phyloP scores from a whole-genome alignment of 2,329 filamentous ascomycete genomes.

The Beauveria varroae region DNA sequence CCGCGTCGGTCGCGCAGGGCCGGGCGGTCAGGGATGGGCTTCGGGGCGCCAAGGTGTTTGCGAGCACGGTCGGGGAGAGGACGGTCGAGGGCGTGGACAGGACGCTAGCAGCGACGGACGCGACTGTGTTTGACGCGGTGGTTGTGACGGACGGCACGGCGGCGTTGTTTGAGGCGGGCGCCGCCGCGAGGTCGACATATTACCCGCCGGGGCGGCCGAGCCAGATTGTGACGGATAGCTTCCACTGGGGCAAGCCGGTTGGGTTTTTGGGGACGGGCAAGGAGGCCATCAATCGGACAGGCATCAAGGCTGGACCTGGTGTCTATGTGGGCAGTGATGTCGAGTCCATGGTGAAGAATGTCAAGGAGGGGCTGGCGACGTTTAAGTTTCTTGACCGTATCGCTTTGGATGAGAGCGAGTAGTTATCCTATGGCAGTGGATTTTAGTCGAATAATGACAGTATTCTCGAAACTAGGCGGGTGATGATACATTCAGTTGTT shows the following conservation, averaged over 20 bases:
- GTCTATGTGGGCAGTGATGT: conserved; percentile 31
- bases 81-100: conserved; percentile 47
- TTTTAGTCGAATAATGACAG: too few relatives aligned
- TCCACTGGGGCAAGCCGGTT: conserved; percentile 64
- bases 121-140: conserved; percentile 55
- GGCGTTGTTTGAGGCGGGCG: conserved; percentile 37
- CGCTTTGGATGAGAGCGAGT: conserved; percentile 37
- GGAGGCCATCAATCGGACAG: conserved; percentile 32
- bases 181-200: conserved; percentile 37
- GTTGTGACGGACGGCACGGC: conserved; percentile 49
- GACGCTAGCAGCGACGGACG: conserved; percentile 60
- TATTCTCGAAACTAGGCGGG: neutral
- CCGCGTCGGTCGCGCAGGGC: conserved; percentile 41
- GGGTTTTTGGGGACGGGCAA: conserved; percentile 45
- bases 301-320: conserved; percentile 35
- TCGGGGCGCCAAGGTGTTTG: conserved; percentile 42
- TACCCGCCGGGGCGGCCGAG: conserved; percentile 57
- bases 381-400: conserved; percentile 63
- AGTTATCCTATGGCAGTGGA: too few relatives aligned
- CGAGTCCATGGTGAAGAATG: conserved; percentile 30
- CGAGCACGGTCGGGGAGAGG: conserved; percentile 53
- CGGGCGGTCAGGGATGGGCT: conserved; percentile 42
- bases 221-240: conserved; percentile 56
- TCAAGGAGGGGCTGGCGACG: conserved; percentile 52
- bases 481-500: too few relatives aligned